These are phyloP conservation scores for Tetracentron sinense DNA, from an alignment of 164 flowering plant genomes.

Conservation along the genomic window DNA sequence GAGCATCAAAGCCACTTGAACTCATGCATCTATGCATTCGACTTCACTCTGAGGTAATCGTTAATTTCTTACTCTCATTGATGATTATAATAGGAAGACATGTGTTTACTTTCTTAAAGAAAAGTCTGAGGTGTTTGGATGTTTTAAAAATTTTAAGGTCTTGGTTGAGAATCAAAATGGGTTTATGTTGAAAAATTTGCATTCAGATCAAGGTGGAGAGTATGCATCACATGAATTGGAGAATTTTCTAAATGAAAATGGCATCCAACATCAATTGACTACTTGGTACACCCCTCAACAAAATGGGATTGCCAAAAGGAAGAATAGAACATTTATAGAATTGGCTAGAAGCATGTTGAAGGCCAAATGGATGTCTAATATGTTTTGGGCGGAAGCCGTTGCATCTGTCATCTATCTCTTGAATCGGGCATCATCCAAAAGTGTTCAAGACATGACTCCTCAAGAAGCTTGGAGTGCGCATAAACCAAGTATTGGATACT, in stretches of 20 bases:
- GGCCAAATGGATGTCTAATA: neutral
- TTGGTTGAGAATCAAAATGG: constrained; percentile 7
- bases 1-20: too few species aligned
- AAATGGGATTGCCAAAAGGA: neutral
- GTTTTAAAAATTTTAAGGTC: neutral
- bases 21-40: too few species aligned
- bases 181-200: neutral
- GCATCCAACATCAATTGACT: neutral
- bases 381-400: neutral
- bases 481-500: neutral
- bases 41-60: too few species aligned
- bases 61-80: too few species aligned
- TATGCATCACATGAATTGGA: neutral
- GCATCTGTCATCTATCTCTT: neutral
- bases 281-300: neutral
- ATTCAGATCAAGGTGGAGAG: neutral
- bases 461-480: neutral
- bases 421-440: neutral
- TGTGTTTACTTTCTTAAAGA: too few species aligned
- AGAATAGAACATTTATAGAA: neutral
- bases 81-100: too few species aligned
- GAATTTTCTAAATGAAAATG: neutral
- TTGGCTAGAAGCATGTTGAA: neutral
- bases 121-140: too few species aligned
- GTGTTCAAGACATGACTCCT: neutral